These are phyloP conservation scores for Populus pruinosa DNA, from an alignment of 345 rosid genomes.

Conservation along the genomic window DNA sequence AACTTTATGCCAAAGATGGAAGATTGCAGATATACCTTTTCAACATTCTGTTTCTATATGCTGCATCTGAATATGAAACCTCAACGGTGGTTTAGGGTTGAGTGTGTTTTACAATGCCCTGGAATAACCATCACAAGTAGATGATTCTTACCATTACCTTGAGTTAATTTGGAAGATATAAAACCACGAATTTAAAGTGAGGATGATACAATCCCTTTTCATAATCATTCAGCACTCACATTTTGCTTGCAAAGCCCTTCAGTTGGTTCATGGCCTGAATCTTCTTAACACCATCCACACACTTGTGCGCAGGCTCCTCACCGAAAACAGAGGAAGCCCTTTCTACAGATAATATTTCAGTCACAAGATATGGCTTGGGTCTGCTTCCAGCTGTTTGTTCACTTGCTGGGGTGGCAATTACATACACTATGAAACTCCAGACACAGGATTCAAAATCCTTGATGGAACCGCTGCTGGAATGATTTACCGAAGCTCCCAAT, in stretches of 20 bases:
- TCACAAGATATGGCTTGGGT: conserved; percentile 81
- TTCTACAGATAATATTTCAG: conserved; percentile 36
- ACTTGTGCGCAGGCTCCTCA: conserved; percentile 42
- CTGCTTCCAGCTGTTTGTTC: conserved; percentile 84
- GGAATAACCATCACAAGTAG: neutral
- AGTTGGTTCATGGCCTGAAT: neutral
- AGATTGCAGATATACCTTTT: neutral
- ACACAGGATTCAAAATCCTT: conserved; percentile 42
- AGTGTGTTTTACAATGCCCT: neutral
- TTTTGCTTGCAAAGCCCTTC: neutral
- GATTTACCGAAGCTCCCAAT: conserved; percentile 11
- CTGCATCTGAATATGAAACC: neutral
- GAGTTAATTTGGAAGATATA: neutral
- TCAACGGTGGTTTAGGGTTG: neutral
- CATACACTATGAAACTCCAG: conserved; percentile 71
- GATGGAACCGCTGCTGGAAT: conserved; percentile 65
- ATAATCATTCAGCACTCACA: neutral
- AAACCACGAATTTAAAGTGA: neutral
- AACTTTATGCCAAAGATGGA: neutral
- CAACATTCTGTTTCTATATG: neutral
- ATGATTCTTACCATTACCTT: neutral
- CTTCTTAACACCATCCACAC: neutral
- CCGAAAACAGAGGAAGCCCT: conserved; percentile 34
- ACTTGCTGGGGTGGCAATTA: conserved; percentile 56
- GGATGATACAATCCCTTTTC: neutral